phyloP scores from a whole-genome alignment of 306 rosid genomes.

The Castanea mollissima region DNA sequence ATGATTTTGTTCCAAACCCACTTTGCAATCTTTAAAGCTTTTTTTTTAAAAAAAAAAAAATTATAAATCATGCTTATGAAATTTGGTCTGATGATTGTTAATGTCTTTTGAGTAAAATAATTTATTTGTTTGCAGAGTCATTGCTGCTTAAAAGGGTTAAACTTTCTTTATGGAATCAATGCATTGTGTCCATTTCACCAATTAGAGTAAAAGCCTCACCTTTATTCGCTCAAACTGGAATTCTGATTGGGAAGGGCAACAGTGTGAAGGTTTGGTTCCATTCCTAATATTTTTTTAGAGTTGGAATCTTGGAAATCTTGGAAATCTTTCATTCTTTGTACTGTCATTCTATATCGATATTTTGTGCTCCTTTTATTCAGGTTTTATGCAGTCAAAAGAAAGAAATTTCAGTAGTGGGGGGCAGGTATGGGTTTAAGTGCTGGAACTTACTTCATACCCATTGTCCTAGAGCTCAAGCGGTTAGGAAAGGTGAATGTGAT shows the following conservation, averaged over 20 bases:
- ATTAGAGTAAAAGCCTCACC: slow-evolving; percentile 29
- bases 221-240: slow-evolving; percentile 29
- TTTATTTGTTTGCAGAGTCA: slow-evolving; percentile 37
- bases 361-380: slow-evolving; percentile 31
- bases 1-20: too few relatives aligned
- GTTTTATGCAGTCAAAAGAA: slow-evolving; percentile 48
- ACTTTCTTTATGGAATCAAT: slow-evolving; percentile 24
- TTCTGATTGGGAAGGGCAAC: slow-evolving; percentile 29
- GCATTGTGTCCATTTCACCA: slow-evolving; percentile 16
- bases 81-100: neutral
- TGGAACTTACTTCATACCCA: neutral
- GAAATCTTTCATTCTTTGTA: neutral
- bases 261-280: slow-evolving; percentile 40
- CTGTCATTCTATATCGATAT: slow-evolving; percentile 12
- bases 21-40: too few relatives aligned
- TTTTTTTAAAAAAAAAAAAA: neutral
- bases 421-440: slow-evolving; percentile 43
- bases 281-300: neutral
- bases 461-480: too few relatives aligned
- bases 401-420: slow-evolving; percentile 54
- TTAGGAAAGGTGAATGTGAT: too few relatives aligned
- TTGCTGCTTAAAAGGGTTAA: slow-evolving; percentile 30
- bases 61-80: neutral
- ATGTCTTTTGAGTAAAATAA: slow-evolving; percentile 2
- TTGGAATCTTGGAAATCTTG: neutral